A percentile compares a stretch with the other conserved stretches of the same genome.
Conservation (phyloP, 768 basidiomycete species). For the Chalciporus piperatus region DNA sequence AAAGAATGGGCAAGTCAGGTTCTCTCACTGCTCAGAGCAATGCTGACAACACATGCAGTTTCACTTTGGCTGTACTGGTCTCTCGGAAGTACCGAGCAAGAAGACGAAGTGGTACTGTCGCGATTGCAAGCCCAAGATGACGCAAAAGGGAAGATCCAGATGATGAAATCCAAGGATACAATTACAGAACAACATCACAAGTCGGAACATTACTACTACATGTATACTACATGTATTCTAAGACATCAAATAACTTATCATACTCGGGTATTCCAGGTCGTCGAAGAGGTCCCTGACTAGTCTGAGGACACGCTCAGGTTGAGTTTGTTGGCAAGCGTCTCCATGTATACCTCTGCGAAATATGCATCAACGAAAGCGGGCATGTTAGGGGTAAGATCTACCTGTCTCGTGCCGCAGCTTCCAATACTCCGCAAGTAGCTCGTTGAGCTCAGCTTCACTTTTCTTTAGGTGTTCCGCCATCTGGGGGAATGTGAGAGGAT, state of each 20-base stretch:
- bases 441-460: constrained; percentile 77
- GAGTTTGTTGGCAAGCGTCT: constrained; percentile 77
- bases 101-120: constrained; percentile 68
- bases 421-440: constrained; percentile 83
- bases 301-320: constrained; percentile 49
- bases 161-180: constrained; percentile 9
- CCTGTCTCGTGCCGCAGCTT: constrained; percentile 74
- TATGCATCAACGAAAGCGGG: constrained; percentile 2
- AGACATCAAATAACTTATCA: constrained; percentile 19
- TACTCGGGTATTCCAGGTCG: not conserved
- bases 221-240: constrained; percentile 14
- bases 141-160: constrained; percentile 34
- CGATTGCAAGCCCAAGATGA: constrained; percentile 48
- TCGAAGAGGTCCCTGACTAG: constrained; percentile 3
- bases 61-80: constrained; percentile 65
- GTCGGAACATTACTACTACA: constrained; percentile 8
- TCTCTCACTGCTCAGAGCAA: not conserved
- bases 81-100: constrained; percentile 55
- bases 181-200: not conserved
- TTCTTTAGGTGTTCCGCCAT: constrained; percentile 72
- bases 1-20: constrained; percentile 74
- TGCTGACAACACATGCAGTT: constrained; percentile 46
- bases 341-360: constrained; percentile 76
- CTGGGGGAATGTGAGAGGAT: constrained; percentile 35
- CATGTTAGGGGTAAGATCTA: constrained; percentile 24